phyloP scores from a whole-genome alignment of 805 yeast genomes.

The Zygotorulaspora florentina region DNA sequence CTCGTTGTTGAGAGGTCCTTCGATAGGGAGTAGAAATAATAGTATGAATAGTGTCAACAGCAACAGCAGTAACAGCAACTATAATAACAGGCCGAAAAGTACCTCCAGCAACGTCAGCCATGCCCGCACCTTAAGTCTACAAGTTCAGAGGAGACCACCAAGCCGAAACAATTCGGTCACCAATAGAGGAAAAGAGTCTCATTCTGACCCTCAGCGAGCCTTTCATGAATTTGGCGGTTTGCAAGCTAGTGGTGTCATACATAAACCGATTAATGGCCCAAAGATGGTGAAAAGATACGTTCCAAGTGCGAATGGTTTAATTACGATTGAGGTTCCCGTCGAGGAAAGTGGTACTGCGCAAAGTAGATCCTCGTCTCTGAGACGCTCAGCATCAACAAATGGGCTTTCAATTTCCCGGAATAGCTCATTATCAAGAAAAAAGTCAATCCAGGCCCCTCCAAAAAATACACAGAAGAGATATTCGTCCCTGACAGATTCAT shows the following conservation, averaged over 20 bases:
- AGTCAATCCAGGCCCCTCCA: constrained; percentile 11
- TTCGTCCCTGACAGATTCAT: constrained; percentile 9
- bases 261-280: constrained; percentile 23
- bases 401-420: constrained; percentile 7
- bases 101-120: constrained; percentile 2
- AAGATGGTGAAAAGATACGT: constrained; percentile 63
- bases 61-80: constrained; percentile 4
- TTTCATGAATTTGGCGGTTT: constrained; percentile 36
- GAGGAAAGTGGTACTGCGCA: constrained; percentile 24
- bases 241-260: constrained; percentile 28
- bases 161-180: constrained; percentile 7
- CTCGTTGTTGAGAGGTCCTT: constrained; percentile 11
- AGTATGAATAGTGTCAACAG: constrained; percentile 2
- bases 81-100: constrained; percentile 7
- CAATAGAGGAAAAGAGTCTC: constrained; percentile 1
- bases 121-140: constrained; percentile 19
- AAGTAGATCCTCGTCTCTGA: constrained; percentile 10
- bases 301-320: constrained; percentile 69
- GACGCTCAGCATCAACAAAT: constrained; percentile 16
- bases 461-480: constrained; percentile 11
- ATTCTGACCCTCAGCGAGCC: constrained; percentile 29
- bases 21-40: constrained; percentile 6
- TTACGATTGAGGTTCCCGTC: constrained; percentile 64
- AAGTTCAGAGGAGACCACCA: constrained; percentile 10
- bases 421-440: constrained; percentile 12